A percentile compares a stretch with the other conserved stretches of the same genome.
These are phyloP conservation scores for Stagonosporopsis tanaceti DNA, from an alignment of 2,329 filamentous ascomycete genomes.

Conservation along the genomic window DNA sequence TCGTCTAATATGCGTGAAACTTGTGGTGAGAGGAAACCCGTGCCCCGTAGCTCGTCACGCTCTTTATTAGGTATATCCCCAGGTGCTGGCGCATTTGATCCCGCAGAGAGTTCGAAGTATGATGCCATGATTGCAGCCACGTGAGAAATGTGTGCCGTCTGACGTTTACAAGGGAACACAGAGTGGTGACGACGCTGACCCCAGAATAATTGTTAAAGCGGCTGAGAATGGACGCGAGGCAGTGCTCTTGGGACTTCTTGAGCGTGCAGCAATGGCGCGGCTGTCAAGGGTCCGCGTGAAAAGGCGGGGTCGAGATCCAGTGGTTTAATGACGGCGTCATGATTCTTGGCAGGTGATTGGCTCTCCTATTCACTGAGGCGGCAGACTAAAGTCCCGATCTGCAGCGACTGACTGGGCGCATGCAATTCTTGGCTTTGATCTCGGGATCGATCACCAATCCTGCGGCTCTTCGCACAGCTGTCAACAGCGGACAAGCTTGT, in stretches of 20 bases:
- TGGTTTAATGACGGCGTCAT: slow-evolving; percentile 14
- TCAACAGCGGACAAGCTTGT: not conserved
- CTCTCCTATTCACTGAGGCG: not conserved
- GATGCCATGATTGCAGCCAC: slow-evolving; percentile 39
- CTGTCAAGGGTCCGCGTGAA: slow-evolving; percentile 9
- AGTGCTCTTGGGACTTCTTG: slow-evolving; percentile 20
- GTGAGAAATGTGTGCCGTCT: slow-evolving; percentile 5
- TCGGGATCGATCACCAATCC: slow-evolving; percentile 4
- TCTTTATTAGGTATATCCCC: slow-evolving; percentile 24
- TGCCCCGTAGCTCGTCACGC: slow-evolving; percentile 26
- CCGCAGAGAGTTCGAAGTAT: slow-evolving; percentile 44
- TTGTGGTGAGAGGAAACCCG: slow-evolving; percentile 40
- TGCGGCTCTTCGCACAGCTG: slow-evolving; percentile 10
- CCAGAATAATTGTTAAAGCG: slow-evolving; percentile 11
- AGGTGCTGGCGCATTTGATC: slow-evolving; percentile 26
- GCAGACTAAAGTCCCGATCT: slow-evolving; percentile 10
- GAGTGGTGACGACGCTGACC: slow-evolving; percentile 10
- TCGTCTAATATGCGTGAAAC: slow-evolving; percentile 42
- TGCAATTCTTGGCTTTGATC: slow-evolving; percentile 1
- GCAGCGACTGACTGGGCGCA: slow-evolving; percentile 5
- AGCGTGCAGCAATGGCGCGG: slow-evolving; percentile 15
- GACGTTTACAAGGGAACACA: slow-evolving; percentile 8
- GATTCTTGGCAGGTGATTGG: slow-evolving; percentile 13
- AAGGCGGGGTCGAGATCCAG: slow-evolving; percentile 18
- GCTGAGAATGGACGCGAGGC: slow-evolving; percentile 13